Conservation (phyloP, 148 eudicot genomes). For the Rhododendron williamsianum region DNA sequence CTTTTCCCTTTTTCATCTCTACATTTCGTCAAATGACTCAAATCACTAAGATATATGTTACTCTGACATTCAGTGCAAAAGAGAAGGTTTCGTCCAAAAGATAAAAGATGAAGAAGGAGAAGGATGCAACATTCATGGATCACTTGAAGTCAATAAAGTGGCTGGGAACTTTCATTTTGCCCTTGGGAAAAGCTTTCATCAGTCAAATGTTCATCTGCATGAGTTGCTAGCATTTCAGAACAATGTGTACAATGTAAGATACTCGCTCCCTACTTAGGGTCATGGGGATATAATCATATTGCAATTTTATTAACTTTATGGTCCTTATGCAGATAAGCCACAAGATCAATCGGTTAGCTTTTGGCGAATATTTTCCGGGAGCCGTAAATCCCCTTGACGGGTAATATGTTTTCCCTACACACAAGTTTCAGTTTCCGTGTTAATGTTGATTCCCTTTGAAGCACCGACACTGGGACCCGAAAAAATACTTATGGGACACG, state of each 20-base stretch:
- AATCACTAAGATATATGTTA: not conserved
- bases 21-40: not conserved
- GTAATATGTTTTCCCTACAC: constrained; percentile 26
- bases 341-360: constrained; percentile 65
- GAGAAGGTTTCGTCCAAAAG: constrained; percentile 79
- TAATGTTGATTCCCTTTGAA: not conserved
- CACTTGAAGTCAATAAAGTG: constrained; percentile 81
- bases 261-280: not conserved
- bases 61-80: constrained; percentile 54
- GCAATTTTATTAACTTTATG: not conserved
- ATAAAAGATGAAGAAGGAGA: constrained; percentile 81
- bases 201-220: constrained; percentile 35
- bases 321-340: constrained; percentile 59
- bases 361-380: constrained; percentile 79
- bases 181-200: constrained; percentile 81
- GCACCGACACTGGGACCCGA: not conserved
- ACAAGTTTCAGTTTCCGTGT: constrained; percentile 1
- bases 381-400: constrained; percentile 73
- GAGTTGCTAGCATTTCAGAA: constrained; percentile 54
- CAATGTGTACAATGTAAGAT: constrained; percentile 64
- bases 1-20: not conserved
- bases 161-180: constrained; percentile 91
- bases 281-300: not conserved
- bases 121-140: constrained; percentile 93
- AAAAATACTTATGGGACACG: too few relatives aligned